Conservation (phyloP, 768 basidiomycete species). For the Tylopilus subfusipes region DNA sequence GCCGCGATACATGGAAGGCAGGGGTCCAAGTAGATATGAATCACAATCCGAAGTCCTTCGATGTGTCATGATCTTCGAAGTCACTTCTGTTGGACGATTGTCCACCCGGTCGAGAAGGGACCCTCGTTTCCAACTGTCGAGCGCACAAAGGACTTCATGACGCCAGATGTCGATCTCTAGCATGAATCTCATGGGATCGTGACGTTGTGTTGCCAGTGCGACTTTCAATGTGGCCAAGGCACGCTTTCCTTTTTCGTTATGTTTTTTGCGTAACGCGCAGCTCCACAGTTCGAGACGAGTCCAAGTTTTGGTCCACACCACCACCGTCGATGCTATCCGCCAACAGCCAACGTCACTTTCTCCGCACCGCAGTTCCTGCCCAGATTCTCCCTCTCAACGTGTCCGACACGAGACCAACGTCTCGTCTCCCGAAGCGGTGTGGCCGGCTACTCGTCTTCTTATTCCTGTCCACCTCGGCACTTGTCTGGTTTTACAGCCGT, state of each 20-base stretch:
- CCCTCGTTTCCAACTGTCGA: not conserved
- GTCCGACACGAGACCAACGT: constrained; percentile 6
- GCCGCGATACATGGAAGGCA: not conserved
- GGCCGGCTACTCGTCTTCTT: constrained; percentile 14
- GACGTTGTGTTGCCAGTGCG: not conserved
- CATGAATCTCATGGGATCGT: not conserved
- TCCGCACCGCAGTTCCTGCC: not conserved
- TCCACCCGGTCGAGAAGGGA: not conserved
- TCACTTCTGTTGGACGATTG: not conserved
- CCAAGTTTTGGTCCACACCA: constrained; percentile 1
- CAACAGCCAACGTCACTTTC: constrained; percentile 3
- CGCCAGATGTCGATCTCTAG: not conserved
- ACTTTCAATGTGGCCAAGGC: too few species aligned
- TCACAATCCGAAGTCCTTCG: too few species aligned
- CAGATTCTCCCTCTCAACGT: constrained; percentile 18
- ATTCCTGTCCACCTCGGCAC: constrained; percentile 5
- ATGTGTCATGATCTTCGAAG: not conserved
- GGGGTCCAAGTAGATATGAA: too few species aligned
- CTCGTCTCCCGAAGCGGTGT: constrained; percentile 5
- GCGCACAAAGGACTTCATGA: not conserved
- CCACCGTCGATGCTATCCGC: constrained; percentile 7
- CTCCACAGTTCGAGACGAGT: not conserved
- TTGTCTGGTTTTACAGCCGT: constrained; percentile 16
- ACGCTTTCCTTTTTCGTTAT: constrained; percentile 4
- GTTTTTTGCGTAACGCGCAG: not conserved